phyloP scores from a whole-genome alignment of 164 flowering plant genomes.

The Warburgia ugandensis region DNA sequence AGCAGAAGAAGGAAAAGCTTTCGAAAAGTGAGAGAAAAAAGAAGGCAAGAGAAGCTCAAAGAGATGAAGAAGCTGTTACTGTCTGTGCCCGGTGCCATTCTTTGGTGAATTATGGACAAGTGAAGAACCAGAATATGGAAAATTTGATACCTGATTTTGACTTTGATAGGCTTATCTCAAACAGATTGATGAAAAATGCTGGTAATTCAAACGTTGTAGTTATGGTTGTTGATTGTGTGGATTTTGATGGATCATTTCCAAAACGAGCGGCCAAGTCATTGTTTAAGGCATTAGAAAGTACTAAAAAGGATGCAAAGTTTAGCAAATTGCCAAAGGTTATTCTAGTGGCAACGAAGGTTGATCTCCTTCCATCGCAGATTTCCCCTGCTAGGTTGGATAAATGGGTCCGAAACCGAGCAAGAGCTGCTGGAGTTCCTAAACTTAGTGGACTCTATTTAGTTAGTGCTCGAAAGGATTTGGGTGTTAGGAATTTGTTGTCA shows the following conservation, averaged over 20 bases:
- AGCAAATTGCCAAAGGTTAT: slow-evolving; percentile 73
- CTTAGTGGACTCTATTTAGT: slow-evolving; percentile 82
- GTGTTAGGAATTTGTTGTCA: slow-evolving; percentile 71
- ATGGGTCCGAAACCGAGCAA: slow-evolving; percentile 92
- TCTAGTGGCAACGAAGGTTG: slow-evolving; percentile 90
- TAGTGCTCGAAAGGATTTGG: slow-evolving; percentile 81
- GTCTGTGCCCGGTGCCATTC: slow-evolving; percentile 97
- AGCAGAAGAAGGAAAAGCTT: slow-evolving; percentile 35
- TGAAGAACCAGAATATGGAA: slow-evolving; percentile 73
- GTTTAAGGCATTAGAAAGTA: slow-evolving; percentile 60
- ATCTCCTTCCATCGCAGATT: slow-evolving; percentile 82
- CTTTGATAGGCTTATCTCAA: slow-evolving; percentile 72
- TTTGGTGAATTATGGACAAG: slow-evolving; percentile 85
- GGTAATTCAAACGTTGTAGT: slow-evolving; percentile 66
- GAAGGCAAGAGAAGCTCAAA: slow-evolving; percentile 45
- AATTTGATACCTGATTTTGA: slow-evolving; percentile 96
- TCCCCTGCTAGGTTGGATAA: slow-evolving; percentile 84
- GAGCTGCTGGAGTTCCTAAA: slow-evolving; percentile 79
- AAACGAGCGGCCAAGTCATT: slow-evolving; percentile 75
- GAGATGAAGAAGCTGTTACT: slow-evolving; percentile 40
- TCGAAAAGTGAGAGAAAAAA: slow-evolving; percentile 74
- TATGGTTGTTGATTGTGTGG: slow-evolving; percentile 95
- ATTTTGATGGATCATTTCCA: slow-evolving; percentile 97
- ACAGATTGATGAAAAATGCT: slow-evolving; percentile 63
- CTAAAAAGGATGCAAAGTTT: slow-evolving; percentile 29